Evolutionary conservation across 306 rosid species (phyloP), one percentile per base, ranked within the genome.

Genomic region (Vigna trinervia): DNA sequence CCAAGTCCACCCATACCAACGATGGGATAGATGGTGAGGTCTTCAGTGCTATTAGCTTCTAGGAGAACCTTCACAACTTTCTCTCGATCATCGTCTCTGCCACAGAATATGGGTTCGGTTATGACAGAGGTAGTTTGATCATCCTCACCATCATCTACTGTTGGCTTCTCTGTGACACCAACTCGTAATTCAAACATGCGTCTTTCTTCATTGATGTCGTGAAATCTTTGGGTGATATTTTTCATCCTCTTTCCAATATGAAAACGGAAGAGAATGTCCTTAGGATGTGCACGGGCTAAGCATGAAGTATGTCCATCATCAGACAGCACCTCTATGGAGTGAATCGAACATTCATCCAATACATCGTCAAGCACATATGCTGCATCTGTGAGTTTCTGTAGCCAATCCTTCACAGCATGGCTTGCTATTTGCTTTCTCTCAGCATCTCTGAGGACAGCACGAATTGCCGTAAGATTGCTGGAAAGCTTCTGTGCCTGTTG

Each of bases 391-490:
- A 54, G 61, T 54, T 54, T 9, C 61, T 20, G 32, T 13, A 54
- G 13, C 61, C 87, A 84, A 15, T 12, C 22, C 67, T 66, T 71
- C 0, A 71, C 59, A 1, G 73, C 36, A 6, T 8, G 22, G 6
- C 26, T 22, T 5, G 34, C 20, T 4, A 38, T 28, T 14, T 66
- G 69, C 58, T 50, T 34, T 36, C 46, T 56, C 54, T 78, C 86
- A 1, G 81, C 86, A 39, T 78, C 81, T 46, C 5, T 5, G 1
- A 78, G 75, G 5, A 60, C 71, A 8, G 77, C 82, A 13, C 1
- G 15, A 5, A 77, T 77, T 15, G 47, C 10, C 3, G 14, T 28
- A 15, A 77, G 47, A 48, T 52, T 4, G 0, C 39, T 12, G 6
- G 59, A 11, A 1, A 61, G 73, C 71, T 10, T 69, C 11, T 46